phyloP scores from a whole-genome alignment of 805 yeast genomes.

The Priceomyces medius region DNA sequence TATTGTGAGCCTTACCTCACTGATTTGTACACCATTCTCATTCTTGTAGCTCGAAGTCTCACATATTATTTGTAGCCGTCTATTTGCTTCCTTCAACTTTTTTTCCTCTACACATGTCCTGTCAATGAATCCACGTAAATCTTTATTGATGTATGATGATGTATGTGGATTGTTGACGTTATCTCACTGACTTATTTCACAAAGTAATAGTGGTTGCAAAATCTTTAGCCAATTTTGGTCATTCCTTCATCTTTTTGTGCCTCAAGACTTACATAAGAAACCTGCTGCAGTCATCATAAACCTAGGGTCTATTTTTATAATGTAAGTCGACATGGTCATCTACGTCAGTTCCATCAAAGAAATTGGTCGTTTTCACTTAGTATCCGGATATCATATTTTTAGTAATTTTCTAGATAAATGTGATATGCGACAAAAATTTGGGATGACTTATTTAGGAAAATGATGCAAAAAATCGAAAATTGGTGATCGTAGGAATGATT shows the following conservation, averaged over 20 bases:
- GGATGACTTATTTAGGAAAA: neutral
- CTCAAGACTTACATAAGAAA: neutral
- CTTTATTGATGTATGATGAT: too few relatives aligned
- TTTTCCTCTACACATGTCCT: too few relatives aligned
- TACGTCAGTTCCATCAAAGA: neutral
- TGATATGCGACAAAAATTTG: constrained; percentile 2
- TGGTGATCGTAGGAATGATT: neutral
- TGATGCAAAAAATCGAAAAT: neutral
- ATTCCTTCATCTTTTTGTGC: neutral
- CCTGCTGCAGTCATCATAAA: neutral
- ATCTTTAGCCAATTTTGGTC: neutral
- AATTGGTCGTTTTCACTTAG: neutral
- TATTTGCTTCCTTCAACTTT: too few relatives aligned
- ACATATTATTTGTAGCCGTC: too few relatives aligned
- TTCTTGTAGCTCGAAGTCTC: too few relatives aligned
- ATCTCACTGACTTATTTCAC: too few relatives aligned
- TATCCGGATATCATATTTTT: neutral
- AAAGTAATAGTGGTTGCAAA: neutral
- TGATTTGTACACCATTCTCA: too few relatives aligned
- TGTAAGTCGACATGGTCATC: neutral
- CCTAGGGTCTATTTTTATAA: neutral
- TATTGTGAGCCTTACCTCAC: too few relatives aligned
- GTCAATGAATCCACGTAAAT: too few relatives aligned
- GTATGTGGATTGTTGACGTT: too few relatives aligned
- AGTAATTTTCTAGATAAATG: constrained; percentile 2